Evolutionary conservation across 306 rosid species (phyloP), one percentile per base, ranked within the genome.

Genomic region (Citrullus amarus): DNA sequence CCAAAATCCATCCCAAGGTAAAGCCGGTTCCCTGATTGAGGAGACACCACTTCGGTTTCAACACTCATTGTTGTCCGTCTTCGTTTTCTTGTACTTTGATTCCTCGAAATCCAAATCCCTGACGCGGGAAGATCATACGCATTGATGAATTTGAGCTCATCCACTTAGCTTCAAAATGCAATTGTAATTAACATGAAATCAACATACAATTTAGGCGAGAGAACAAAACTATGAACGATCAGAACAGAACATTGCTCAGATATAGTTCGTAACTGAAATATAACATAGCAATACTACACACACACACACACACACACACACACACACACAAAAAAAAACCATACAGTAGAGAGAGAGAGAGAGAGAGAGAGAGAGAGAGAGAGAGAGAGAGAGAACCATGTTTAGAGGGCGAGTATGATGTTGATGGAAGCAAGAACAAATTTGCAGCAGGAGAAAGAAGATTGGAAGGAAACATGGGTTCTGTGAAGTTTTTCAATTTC

Each of bases 1-100:
- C 97, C 98, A 77, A 94, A 92, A 76, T 92, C 98, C 91, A 94
- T 81, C 22, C 97, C 96, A 14, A 94, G 97, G 87, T 89, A 94
- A 63, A 92, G 93, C 83, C 78, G 78, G 41, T 82, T 88, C 58
- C 83, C 62, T 66, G 20, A 55, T 78, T 16, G 66, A 81, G 83
- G 43, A 60, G 73, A 79, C 83, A 69, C 58, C 82, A 61, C 81
- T 0, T 78, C 74, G 66, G 82, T 81, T 74, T 78, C 86, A 12
- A 60, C 46, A 56, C 84, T 83, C 92, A 89, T 90, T 75, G 82
- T 75, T 56, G 54, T 65, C 78, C 48, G 48, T 51, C 79, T 85
- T 82, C 77, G 39, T 73, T 79, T 80, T 78, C 85, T 85, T 83
- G 86, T 71, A 10, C 46, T 69, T 44, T 9, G 75, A 8, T 46